A percentile compares a stretch with the other conserved stretches of the same genome.
These are phyloP conservation scores for Hansenula lynferdii DNA, from an alignment of 1,139 yeast species.

Conservation along the genomic window DNA sequence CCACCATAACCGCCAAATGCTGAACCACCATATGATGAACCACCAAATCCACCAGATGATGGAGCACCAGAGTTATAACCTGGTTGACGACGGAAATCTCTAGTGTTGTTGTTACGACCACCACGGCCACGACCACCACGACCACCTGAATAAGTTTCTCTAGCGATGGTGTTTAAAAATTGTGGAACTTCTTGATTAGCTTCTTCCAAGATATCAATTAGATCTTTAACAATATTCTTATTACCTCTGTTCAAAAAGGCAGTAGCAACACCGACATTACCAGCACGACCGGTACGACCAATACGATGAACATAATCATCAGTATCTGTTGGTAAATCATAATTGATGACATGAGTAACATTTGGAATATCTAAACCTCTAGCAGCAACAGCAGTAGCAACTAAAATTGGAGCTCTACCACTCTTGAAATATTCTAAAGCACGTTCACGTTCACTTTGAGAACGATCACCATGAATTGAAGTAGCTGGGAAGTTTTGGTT, in stretches of 20 bases:
- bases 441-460: constrained; percentile 96
- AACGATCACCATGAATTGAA: constrained; percentile 98
- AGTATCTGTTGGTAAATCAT: constrained; percentile 92
- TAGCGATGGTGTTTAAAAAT: constrained; percentile 73
- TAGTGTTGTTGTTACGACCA: constrained; percentile 31
- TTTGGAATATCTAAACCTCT: constrained; percentile 99
- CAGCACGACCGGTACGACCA: constrained; percentile 99
- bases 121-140: constrained; percentile 58
- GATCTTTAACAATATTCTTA: constrained; percentile 82
- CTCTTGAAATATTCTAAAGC: constrained; percentile 86
- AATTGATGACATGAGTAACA: constrained; percentile 95
- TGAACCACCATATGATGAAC: too few relatives aligned
- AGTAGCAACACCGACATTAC: constrained; percentile 97
- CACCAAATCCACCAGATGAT: constrained; percentile 27
- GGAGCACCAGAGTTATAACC: constrained; percentile 24
- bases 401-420: constrained; percentile 88
- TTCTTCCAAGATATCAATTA: constrained; percentile 82
- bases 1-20: constrained; percentile 28
- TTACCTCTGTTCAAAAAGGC: constrained; percentile 97
- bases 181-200: constrained; percentile 98
- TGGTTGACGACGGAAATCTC: constrained; percentile 55
- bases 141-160: constrained; percentile 69
- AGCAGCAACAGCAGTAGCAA: constrained; percentile 98
- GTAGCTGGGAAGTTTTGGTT: constrained; percentile 93
- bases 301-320: constrained; percentile 99